Conservation (phyloP, 208 protist genomes). For the Crithidia brevicula region DNA sequence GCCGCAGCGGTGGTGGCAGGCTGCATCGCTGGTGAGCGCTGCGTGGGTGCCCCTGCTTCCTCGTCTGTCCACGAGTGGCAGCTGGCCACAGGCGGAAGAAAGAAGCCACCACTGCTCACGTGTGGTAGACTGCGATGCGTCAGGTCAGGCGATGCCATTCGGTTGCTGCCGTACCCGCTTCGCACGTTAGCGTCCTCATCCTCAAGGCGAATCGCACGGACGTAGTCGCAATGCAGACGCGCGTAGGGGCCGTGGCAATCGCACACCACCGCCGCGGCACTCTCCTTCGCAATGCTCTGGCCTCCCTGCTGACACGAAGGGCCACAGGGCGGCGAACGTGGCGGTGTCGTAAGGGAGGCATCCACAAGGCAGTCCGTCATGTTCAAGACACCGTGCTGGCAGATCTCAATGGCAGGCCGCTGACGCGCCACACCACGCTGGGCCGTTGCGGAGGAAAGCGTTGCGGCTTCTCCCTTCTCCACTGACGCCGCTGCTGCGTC, state of each 20-base stretch:
- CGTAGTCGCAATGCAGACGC: conserved; percentile 26
- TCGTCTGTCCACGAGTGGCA: background rate
- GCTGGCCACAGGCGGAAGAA: background rate
- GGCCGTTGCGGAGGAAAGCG: too few species aligned
- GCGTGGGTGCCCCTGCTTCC: background rate
- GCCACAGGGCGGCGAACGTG: background rate
- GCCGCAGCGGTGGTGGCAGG: background rate
- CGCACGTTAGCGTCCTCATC: background rate
- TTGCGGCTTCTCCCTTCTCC: too few species aligned
- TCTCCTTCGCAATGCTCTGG: too few species aligned
- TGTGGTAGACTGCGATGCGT: background rate
- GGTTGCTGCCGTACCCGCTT: background rate
- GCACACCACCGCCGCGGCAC: conserved; percentile 6
- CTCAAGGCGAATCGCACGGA: conserved; percentile 8
- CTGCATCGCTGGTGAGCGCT: too few species aligned
- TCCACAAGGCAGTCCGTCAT: conserved; percentile 28
- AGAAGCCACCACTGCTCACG: background rate
- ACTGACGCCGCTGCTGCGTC: too few species aligned
- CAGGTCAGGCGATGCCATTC: background rate
- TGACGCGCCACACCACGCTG: background rate
- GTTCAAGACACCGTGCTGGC: conserved; percentile 28
- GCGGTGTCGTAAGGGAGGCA: background rate
- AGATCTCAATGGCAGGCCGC: conserved; percentile 21
- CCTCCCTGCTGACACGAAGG: too few species aligned
- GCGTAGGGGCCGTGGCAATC: conserved; percentile 24